Base-by-base conservation (phyloP, 257 asterid species). In the Salvia rosmarinus region DNA sequence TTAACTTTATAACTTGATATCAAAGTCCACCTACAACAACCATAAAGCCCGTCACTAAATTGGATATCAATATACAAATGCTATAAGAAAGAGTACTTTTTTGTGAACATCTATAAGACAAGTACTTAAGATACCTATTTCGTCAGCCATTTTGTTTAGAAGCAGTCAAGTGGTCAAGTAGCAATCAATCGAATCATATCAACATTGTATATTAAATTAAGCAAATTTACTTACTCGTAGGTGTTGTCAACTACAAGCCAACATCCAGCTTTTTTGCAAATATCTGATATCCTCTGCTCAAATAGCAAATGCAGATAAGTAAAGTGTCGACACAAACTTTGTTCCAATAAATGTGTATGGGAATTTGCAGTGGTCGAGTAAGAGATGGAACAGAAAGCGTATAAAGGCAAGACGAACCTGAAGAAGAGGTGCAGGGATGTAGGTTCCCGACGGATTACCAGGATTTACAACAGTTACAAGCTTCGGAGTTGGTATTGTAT, bases 381-480 rank as follows among this genome's bases (percentile, higher is more conserved):
- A 23, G 67, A 19, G 21, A 56, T 14, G 35, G n/a, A 58, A 55
- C 0, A 52, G 20, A 43, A 14, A 44, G 19, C 47, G 28, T 69
- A 54, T 34, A 50, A 51, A 49, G 67, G 4, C 60, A 58, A 60
- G 68, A 64, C 71, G 59, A 56, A 95, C 99, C 99, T 83, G 83
- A 50, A 95, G 99, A 87, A 95, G 94, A 72, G 97, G 83, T 84
- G 85, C 85, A 0, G 99, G 99, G 69, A 95, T 87, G 81, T 84
- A 95, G 63, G 99, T 95, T 77, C 99, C 99, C 2, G 99, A 95
- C 2, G 99, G 99, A 77, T 95, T 95, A 67, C 99, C 99, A 0
- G 99, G 99, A 89, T 95, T 95, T 67, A 95, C 99, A 59, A 95
- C 83, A 67, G 85, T 79, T 39, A 95, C 98, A 43, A 95, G 92